Evolutionary conservation across 2,329 filamentous ascomycete species (phyloP).

Genomic region (Penicillium brevicompactum): DNA sequence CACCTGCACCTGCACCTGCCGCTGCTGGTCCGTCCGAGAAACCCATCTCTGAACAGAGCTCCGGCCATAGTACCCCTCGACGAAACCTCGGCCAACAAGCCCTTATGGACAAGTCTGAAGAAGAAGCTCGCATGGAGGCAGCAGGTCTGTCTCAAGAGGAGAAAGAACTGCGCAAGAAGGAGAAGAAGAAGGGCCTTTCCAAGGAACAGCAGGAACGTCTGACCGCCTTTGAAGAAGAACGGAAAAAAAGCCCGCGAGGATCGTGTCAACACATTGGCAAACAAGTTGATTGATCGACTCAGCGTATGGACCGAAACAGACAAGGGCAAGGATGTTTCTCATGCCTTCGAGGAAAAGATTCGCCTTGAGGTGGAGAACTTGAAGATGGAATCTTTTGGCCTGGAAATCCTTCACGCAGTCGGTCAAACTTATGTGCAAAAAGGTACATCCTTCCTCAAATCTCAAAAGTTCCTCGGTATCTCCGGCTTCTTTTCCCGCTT

Average conservation of each 20-base stretch:
- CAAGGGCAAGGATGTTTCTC: conserved; percentile 80
- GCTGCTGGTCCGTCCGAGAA: conserved; percentile 16
- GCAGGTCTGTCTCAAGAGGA: conserved; percentile 71
- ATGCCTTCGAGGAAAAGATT: conserved; percentile 91
- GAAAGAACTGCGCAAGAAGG: conserved; percentile 74
- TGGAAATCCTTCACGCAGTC: conserved; percentile 95
- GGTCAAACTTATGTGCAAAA: conserved; percentile 89
- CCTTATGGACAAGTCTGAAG: conserved; percentile 84
- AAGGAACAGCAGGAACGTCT: conserved; percentile 95
- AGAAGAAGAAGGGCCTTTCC: conserved; percentile 85
- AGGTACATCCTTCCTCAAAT: conserved; percentile 83
- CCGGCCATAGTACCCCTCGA: conserved; percentile 52
- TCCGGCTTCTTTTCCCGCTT: conserved; percentile 91
- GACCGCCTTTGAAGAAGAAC: conserved; percentile 83
- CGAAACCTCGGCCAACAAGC: conserved; percentile 74
- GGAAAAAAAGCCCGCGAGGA: conserved; percentile 80
- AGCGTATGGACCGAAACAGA: conserved; percentile 98
- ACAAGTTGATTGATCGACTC: conserved; percentile 86
- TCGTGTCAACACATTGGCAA: conserved; percentile 78
- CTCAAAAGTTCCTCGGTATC: conserved; percentile 95
- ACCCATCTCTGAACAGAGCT: conserved; percentile 29
- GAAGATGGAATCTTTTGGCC: conserved; percentile 98
- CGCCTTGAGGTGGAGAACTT: conserved; percentile 93
- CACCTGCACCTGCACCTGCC: conserved; percentile 33
- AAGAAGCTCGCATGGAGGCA: conserved; percentile 67